Evolutionary conservation across 2,329 filamentous ascomycete genomes (phyloP).

Genomic region (Colletotrichum incanum): DNA sequence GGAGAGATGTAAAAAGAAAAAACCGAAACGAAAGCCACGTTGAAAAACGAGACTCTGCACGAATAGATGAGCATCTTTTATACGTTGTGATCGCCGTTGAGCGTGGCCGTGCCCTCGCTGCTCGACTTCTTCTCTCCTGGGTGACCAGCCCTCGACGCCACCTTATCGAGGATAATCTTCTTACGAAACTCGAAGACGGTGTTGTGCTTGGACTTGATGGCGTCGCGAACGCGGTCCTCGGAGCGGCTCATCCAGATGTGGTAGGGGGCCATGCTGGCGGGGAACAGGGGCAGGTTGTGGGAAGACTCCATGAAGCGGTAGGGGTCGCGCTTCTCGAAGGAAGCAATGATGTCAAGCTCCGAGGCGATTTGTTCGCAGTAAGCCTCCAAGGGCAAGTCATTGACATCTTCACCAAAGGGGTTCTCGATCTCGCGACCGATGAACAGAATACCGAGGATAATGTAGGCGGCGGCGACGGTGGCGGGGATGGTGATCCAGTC

Average conservation of each 20-base stretch:
- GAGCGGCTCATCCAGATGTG: conserved; percentile 58
- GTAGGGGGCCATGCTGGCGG: conserved; percentile 61
- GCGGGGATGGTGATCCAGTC: conserved; percentile 85
- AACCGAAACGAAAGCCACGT: background rate
- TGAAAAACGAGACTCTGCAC: background rate
- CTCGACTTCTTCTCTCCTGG: conserved; percentile 32
- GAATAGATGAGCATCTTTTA: background rate
- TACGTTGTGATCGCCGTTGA: conserved; percentile 38
- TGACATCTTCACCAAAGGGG: conserved; percentile 87
- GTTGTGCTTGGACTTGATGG: conserved; percentile 59
- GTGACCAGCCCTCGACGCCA: conserved; percentile 19
- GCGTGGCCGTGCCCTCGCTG: conserved; percentile 34
- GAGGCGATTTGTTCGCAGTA: conserved; percentile 83
- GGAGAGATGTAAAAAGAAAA: conserved; percentile 28
- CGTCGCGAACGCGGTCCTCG: conserved; percentile 56
- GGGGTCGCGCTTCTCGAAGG: conserved; percentile 41
- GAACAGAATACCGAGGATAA: conserved; percentile 81
- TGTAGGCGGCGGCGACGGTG: conserved; percentile 81
- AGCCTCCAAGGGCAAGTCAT: conserved; percentile 82
- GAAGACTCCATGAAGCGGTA: conserved; percentile 56
- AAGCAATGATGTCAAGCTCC: conserved; percentile 82
- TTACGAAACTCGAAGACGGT: conserved; percentile 44
- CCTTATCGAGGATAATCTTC: conserved; percentile 40
- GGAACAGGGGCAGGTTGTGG: conserved; percentile 70
- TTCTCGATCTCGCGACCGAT: conserved; percentile 90